phyloP scores from a whole-genome alignment of 2,329 filamentous ascomycete genomes.

The Didymella segeticola region DNA sequence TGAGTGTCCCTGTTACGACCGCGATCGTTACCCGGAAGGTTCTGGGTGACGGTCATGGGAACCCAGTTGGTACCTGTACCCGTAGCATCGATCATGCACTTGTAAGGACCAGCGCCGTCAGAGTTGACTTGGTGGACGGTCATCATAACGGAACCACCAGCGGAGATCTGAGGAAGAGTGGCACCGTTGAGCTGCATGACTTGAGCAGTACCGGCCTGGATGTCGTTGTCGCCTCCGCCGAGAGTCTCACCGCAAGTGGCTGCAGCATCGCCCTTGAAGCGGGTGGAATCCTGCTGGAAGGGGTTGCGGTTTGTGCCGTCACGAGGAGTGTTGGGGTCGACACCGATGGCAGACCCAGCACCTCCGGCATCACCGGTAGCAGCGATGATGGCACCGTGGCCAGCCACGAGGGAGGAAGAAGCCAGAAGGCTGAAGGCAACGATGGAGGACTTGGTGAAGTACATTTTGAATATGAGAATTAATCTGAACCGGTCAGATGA shows the following conservation, averaged over 20 bases:
- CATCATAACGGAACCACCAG: constrained; percentile 65
- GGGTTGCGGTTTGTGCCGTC: constrained; percentile 66
- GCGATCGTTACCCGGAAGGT: constrained; percentile 60
- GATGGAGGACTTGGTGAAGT: constrained; percentile 49
- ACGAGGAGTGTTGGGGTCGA: constrained; percentile 65
- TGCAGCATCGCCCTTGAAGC: constrained; percentile 63
- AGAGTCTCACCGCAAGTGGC: constrained; percentile 66
- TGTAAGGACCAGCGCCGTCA: constrained; percentile 71
- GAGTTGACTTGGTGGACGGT: constrained; percentile 72
- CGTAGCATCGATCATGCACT: constrained; percentile 68
- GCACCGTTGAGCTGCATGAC: constrained; percentile 66
- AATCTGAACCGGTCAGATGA: constrained; percentile 50
- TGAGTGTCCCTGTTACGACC: constrained; percentile 50
- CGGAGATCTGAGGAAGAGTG: constrained; percentile 64
- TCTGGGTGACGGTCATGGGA: constrained; percentile 62
- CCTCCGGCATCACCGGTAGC: constrained; percentile 66
- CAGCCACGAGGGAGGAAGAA: constrained; percentile 63
- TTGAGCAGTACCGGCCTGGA: constrained; percentile 62
- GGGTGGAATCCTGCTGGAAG: constrained; percentile 70
- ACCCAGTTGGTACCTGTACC: constrained; percentile 63
- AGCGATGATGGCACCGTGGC: constrained; percentile 66
- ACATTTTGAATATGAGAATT: constrained; percentile 50
- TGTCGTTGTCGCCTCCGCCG: constrained; percentile 61
- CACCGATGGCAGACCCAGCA: constrained; percentile 57
- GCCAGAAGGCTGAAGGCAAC: constrained; percentile 59